Evolutionary conservation across 768 basidiomycete species (phyloP).

Genomic region (Termitomyces sp.): DNA sequence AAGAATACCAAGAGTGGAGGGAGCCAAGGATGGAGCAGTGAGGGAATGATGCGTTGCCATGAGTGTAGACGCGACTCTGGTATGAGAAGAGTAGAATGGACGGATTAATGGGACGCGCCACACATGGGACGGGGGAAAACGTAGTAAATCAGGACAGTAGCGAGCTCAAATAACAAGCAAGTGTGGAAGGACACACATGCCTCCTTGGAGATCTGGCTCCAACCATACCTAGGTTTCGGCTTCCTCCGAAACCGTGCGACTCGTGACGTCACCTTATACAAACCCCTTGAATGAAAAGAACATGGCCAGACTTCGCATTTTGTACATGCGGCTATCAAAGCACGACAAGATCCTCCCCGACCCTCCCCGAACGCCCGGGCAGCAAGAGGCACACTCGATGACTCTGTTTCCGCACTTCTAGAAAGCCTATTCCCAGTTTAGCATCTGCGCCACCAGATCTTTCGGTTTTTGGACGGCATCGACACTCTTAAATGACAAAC

Average conservation of each 20-base stretch:
- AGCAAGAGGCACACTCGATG: neutral
- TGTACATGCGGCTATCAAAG: neutral
- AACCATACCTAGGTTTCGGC: conserved; percentile 4
- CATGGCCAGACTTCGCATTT: neutral
- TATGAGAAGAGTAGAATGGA: neutral
- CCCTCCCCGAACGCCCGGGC: neutral
- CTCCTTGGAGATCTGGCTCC: conserved; percentile 1
- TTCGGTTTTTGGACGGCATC: neutral
- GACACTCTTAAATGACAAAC: neutral
- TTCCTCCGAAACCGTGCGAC: conserved; percentile 21
- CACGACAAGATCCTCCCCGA: neutral
- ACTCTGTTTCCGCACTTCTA: neutral
- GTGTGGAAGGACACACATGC: neutral
- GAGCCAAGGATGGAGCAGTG: neutral
- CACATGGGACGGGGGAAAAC: neutral
- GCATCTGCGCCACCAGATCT: conserved; percentile 3
- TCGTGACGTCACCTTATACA: conserved; percentile 21
- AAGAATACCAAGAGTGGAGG: neutral
- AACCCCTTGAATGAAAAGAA: neutral
- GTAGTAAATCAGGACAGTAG: neutral
- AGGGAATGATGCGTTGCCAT: conserved; percentile 1
- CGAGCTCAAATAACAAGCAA: neutral
- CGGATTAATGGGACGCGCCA: neutral
- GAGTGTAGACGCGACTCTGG: neutral
- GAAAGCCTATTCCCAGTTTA: neutral